Conservation (phyloP, 2,329 filamentous ascomycete species). For the Incumbomyces delicatus region DNA sequence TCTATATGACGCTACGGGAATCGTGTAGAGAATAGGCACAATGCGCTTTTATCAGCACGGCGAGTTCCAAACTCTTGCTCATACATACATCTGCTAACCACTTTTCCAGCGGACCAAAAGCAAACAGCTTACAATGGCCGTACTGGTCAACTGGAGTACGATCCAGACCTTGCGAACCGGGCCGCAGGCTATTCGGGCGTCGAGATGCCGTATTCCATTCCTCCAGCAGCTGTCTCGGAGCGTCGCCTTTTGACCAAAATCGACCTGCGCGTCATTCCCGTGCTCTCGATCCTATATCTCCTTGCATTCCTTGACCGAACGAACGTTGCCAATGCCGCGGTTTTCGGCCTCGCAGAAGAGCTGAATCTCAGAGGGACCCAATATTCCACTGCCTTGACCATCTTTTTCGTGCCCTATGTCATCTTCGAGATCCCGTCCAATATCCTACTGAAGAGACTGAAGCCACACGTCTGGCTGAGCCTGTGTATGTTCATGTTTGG, state of each 20-base stretch:
- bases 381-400: constrained; percentile 67
- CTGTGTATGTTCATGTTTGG: constrained; percentile 80
- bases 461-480: constrained; percentile 62
- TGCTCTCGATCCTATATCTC: constrained; percentile 59
- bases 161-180: constrained; percentile 20
- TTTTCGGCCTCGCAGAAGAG: constrained; percentile 56
- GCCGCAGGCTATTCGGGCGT: constrained; percentile 12
- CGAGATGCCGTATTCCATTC: constrained; percentile 7
- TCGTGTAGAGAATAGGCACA: no score
- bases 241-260: constrained; percentile 58
- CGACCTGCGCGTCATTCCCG: constrained; percentile 62
- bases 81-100: no score
- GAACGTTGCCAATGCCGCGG: constrained; percentile 68
- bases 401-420: constrained; percentile 67
- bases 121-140: constrained; percentile 11
- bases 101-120: constrained; percentile 11
- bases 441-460: constrained; percentile 58
- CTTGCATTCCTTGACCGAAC: constrained; percentile 40
- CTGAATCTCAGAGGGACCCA: constrained; percentile 47
- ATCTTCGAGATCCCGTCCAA: constrained; percentile 61
- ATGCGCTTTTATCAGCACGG: constrained; percentile 18
- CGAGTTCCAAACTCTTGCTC: constrained; percentile 7
- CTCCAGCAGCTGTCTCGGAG: constrained; percentile 33
- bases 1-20: no score
- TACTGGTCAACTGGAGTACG: constrained; percentile 14